Percentiles rank a stretch among this genome's conserved stretches.
phyloP scores from a whole-genome alignment of 2,329 filamentous ascomycete genomes.

The Rugonectria rugulosa region DNA sequence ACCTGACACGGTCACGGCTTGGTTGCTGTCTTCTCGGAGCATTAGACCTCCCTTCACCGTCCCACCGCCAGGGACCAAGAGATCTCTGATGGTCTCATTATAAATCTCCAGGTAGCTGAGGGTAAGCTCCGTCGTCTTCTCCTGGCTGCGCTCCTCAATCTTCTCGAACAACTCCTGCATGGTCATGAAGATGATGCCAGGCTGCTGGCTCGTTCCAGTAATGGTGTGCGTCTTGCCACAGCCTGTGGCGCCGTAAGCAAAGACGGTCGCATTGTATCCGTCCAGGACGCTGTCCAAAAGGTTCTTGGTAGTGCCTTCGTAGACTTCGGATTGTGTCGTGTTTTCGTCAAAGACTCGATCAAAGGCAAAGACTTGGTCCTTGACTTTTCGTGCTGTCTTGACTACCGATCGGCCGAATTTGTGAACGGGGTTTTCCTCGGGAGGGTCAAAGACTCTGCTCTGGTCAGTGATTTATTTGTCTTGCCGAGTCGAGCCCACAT shows the following conservation, averaged over 20 bases:
- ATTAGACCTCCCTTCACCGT: constrained; percentile 72
- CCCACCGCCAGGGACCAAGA: constrained; percentile 84
- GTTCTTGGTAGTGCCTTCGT: constrained; percentile 87
- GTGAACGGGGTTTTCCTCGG: constrained; percentile 91
- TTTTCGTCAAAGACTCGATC: constrained; percentile 98
- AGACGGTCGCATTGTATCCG: constrained; percentile 98
- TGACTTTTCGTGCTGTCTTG: constrained; percentile 86
- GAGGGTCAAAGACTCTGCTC: constrained; percentile 90
- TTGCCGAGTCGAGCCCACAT: constrained; percentile 49
- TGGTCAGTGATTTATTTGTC: background rate
- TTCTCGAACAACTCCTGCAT: constrained; percentile 99
- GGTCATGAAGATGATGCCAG: constrained; percentile 97
- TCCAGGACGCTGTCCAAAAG: constrained; percentile 96
- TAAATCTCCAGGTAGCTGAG: constrained; percentile 98
- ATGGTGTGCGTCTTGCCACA: constrained; percentile 99
- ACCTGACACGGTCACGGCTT: constrained; percentile 88
- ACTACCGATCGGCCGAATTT: constrained; percentile 85
- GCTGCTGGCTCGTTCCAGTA: constrained; percentile 87
- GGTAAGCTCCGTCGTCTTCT: constrained; percentile 89
- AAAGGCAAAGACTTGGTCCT: constrained; percentile 97
- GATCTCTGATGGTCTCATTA: constrained; percentile 97
- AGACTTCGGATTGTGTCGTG: constrained; percentile 89
- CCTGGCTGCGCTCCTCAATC: constrained; percentile 83
- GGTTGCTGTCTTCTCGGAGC: constrained; percentile 93
- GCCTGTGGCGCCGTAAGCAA: constrained; percentile 96